Evolutionary conservation across 2,329 filamentous ascomycete genomes (phyloP), one percentile per base, ranked within the genome.

Genomic region (Colletotrichum karsti): DNA sequence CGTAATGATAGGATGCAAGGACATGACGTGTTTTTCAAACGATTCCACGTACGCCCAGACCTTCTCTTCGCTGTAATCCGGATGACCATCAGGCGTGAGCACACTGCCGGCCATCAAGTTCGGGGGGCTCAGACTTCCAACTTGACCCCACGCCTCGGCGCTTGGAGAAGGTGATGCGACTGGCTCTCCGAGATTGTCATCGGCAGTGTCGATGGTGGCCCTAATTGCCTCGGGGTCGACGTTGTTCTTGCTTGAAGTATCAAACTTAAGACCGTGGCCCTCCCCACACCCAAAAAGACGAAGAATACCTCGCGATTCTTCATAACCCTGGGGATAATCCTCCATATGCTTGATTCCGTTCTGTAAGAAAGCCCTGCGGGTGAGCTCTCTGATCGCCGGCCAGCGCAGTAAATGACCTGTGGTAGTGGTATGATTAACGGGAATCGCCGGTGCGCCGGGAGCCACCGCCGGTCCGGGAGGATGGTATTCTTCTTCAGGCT

Each of bases 401-500:
- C 92, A 94, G 51, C 87, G 85, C 28, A 98, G 82, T 18, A 98
- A 83, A 70, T 94, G 88, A 56, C 96, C 93, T 1, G 94, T 94
- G n/a, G 94, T 89, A 0, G 95, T 98, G 0, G 93, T 97, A 75
- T 98, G 95, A 72, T 97, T 93, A 28, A 91, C 88, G 1, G 94
- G 93, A 63, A 97, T 93, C 2, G 92, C 88, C 13, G 92, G 87
- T 71, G 90, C 86, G 51, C 89, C 90, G 1, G 86, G 86, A 12
- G 80, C 81, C 7, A 88, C 85, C 10, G 84, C 80, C 7, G 84
- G 84, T 7, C 85, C 84, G 20, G 86, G 67, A 8, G 67, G 85
- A 48, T 80, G 80, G 63, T 88, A 85, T 56, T 83, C 77, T 58
- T 86, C 83, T 33, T 88, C 84, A 41, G 85, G 86, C 54, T 80